Percentiles rank a stretch among this genome's conserved stretches.
phyloP scores from a whole-genome alignment of 1,284 basidiomycete species.

The Pascua sp. region DNA sequence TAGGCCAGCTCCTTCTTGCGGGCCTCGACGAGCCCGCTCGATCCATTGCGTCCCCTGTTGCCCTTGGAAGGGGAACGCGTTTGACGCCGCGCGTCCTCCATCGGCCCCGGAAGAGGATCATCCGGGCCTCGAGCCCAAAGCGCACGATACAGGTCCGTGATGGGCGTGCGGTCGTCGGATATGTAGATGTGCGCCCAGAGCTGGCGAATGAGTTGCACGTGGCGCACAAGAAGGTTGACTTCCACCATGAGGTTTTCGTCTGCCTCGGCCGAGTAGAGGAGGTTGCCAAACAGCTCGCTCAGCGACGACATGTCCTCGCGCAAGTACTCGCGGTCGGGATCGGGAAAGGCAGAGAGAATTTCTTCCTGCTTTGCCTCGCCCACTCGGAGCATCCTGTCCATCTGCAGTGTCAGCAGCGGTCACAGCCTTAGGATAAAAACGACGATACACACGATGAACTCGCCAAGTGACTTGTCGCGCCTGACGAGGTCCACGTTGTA shows the following conservation, averaged over 20 bases:
- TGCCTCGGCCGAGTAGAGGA: neutral
- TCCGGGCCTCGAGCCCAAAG: too few species aligned
- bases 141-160: neutral
- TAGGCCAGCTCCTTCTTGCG: slow-evolving; percentile 23
- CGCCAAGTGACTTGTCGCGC: slow-evolving; percentile 12
- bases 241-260: neutral
- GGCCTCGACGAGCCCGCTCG: slow-evolving; percentile 4
- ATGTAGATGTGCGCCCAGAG: slow-evolving; percentile 4
- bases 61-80: neutral
- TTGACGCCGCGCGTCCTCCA: neutral
- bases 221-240: neutral
- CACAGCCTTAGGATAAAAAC: neutral
- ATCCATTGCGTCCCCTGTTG: slow-evolving; percentile 5
- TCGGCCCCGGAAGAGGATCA: too few species aligned
- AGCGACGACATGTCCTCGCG: neutral
- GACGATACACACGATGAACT: slow-evolving; percentile 30
- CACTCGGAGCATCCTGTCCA: slow-evolving; percentile 25
- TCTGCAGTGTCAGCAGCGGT: slow-evolving; percentile 17
- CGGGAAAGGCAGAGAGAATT: slow-evolving; percentile 24
- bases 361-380: slow-evolving; percentile 10
- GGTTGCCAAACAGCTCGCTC: neutral
- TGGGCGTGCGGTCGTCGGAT: neutral
- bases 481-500: slow-evolving; percentile 3
- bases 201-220: neutral
- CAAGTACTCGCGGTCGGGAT: neutral